Evolutionary conservation across 1,284 basidiomycete species (phyloP).

Genomic region (Takashimella koratensis): DNA sequence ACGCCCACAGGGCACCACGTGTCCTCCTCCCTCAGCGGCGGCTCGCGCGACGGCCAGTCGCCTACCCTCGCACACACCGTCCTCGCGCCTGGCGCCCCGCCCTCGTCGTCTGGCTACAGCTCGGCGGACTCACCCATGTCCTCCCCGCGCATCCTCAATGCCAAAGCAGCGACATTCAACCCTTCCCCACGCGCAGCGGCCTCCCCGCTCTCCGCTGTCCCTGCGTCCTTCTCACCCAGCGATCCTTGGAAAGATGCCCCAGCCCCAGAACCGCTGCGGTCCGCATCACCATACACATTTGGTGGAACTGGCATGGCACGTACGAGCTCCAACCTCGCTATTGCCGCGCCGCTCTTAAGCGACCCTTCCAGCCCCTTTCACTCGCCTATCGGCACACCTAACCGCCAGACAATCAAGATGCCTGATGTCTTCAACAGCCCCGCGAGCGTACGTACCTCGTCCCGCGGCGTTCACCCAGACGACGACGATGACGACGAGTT

Average conservation of each 20-base stretch:
- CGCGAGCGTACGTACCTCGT: constrained; percentile 14
- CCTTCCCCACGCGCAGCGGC: constrained; percentile 56
- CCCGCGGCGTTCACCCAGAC: constrained; percentile 37
- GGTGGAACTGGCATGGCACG: constrained; percentile 55
- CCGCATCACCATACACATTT: constrained; percentile 38
- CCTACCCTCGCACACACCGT: constrained; percentile 3
- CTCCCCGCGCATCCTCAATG: constrained; percentile 59
- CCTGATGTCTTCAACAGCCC: constrained; percentile 38
- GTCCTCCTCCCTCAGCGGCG: constrained; percentile 43
- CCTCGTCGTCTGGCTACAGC: constrained; percentile 57
- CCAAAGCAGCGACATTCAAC: constrained; percentile 64
- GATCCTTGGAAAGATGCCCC: constrained; percentile 42
- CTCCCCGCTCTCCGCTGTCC: constrained; percentile 74
- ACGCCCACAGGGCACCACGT: constrained; percentile 38
- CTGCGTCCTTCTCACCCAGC: constrained; percentile 59
- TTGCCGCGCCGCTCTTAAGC: constrained; percentile 77
- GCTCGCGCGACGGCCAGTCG: constrained; percentile 49
- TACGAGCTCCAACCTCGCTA: constrained; percentile 76
- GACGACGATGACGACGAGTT: constrained; percentile 57
- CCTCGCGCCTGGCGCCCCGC: constrained; percentile 51
- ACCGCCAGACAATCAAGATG: constrained; percentile 28
- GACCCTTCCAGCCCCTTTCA: constrained; percentile 60
- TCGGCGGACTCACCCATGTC: constrained; percentile 55
- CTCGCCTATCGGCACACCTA: constrained; percentile 42
- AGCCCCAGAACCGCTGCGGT: constrained; percentile 23